Evolutionary conservation across 345 rosid species (phyloP).

Genomic region (Lagerstroemia speciosa): DNA sequence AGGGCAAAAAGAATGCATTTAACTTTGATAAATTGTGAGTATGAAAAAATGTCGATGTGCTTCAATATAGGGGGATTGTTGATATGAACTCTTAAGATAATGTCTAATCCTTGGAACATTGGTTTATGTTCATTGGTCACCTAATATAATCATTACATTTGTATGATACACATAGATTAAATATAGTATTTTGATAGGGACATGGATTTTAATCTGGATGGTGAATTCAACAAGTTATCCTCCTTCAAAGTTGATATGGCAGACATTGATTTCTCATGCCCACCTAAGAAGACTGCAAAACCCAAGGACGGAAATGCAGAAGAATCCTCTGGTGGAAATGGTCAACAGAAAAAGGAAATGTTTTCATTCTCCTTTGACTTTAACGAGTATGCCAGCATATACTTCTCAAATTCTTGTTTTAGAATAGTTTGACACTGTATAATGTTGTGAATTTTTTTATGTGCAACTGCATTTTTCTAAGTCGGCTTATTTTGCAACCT

Average conservation of each 20-base stretch:
- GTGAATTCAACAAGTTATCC: constrained; percentile 60
- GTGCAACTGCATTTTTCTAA: constrained; percentile 11
- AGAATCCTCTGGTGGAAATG: constrained; percentile 26
- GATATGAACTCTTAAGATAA: not conserved
- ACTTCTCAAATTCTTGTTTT: constrained; percentile 5
- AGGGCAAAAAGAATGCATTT: constrained; percentile 51
- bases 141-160: not conserved
- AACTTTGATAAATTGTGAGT: constrained; percentile 77
- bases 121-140: not conserved
- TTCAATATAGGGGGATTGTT: not conserved
- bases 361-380: constrained; percentile 73
- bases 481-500: constrained; percentile 14
- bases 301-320: constrained; percentile 42
- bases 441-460: not conserved
- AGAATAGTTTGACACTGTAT: not conserved
- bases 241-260: constrained; percentile 71
- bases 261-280: constrained; percentile 68
- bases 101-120: not conserved
- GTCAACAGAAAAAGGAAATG: constrained; percentile 30
- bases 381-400: constrained; percentile 38
- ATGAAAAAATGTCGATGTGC: not conserved
- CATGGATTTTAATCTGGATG: constrained; percentile 67
- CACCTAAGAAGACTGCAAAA: constrained; percentile 41
- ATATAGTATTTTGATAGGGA: constrained; percentile 36
- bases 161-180: not conserved